Percentiles rank a stretch among this genome's conserved stretches.
phyloP scores from a whole-genome alignment of 148 eudicot species.

The Camellia granthamiana region DNA sequence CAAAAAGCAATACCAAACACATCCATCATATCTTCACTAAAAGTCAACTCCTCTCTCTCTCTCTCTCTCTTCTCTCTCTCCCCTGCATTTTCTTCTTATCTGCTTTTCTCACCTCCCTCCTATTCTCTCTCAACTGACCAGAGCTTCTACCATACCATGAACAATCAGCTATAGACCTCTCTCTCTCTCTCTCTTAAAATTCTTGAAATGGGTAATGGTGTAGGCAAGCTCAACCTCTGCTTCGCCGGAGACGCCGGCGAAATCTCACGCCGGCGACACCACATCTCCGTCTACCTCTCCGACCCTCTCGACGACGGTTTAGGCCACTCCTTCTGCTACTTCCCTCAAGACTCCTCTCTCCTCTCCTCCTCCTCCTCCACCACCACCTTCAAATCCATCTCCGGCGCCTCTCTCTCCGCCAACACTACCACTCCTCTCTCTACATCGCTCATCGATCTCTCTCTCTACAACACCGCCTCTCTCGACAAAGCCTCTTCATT shows the following conservation, averaged over 20 bases:
- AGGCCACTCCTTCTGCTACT: conserved; percentile 61
- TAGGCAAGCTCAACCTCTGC: conserved; percentile 61
- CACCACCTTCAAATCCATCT: conserved; percentile 47
- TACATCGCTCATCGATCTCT: conserved; percentile 28
- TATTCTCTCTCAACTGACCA: not conserved
- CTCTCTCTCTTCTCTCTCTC: no score
- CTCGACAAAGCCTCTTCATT: conserved; percentile 53
- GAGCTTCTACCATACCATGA: conserved; percentile 10
- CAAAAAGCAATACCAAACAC: no score
- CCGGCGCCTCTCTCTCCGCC: conserved; percentile 70
- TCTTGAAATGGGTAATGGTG: conserved; percentile 65
- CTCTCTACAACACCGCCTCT: not conserved
- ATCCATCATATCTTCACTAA: no score
- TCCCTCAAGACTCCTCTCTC: conserved; percentile 31
- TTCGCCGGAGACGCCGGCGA: conserved; percentile 57
- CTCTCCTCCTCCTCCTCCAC: conserved; percentile 2
- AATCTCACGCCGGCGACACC: conserved; percentile 45
- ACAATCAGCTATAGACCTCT: not conserved
- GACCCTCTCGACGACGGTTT: conserved; percentile 46
- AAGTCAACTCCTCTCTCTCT: no score
- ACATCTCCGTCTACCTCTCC: conserved; percentile 38
- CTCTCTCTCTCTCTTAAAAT: not conserved
- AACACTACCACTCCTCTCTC: conserved; percentile 61
- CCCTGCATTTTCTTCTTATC: no score
- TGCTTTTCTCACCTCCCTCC: not conserved